Evolutionary conservation across 1,139 yeast species (phyloP).

Genomic region (Geotrichum klebahnii): DNA sequence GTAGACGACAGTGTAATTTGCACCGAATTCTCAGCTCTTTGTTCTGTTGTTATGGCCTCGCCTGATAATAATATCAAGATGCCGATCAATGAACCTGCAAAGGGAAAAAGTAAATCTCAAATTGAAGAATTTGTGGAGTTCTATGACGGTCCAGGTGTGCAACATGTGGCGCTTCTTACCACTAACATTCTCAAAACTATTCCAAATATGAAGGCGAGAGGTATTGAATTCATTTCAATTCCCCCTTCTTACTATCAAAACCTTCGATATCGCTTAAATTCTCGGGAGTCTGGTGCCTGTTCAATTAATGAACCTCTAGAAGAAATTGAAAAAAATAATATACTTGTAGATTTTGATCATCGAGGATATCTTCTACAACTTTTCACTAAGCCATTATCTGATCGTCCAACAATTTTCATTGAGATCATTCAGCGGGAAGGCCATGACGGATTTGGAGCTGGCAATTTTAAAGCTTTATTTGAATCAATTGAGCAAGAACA

Average conservation of each 20-base stretch:
- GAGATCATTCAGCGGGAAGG: constrained; percentile 76
- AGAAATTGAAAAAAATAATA: constrained; percentile 47
- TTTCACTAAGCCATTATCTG: constrained; percentile 70
- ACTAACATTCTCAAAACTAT: constrained; percentile 58
- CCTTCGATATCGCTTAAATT: constrained; percentile 41
- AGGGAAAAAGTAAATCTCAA: constrained; percentile 62
- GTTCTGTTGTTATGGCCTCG: constrained; percentile 74
- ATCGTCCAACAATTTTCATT: constrained; percentile 74
- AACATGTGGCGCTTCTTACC: constrained; percentile 71
- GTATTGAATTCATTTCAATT: constrained; percentile 65
- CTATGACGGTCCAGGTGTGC: constrained; percentile 77
- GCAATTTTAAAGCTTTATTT: constrained; percentile 75
- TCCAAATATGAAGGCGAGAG: constrained; percentile 50
- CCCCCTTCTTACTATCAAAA: constrained; percentile 54
- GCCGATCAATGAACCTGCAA: constrained; percentile 82
- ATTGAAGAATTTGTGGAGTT: constrained; percentile 76
- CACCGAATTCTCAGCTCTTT: constrained; percentile 64
- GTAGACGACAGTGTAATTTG: constrained; percentile 72
- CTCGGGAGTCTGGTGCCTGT: neutral
- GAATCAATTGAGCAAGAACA: constrained; percentile 67
- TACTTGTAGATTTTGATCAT: constrained; percentile 71
- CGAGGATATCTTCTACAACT: constrained; percentile 69
- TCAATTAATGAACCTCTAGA: constrained; percentile 29
- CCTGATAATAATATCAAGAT: constrained; percentile 62
- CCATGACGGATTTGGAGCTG: constrained; percentile 84